Evolutionary conservation across 306 rosid species (phyloP).

Genomic region (Sicyos edulis): DNA sequence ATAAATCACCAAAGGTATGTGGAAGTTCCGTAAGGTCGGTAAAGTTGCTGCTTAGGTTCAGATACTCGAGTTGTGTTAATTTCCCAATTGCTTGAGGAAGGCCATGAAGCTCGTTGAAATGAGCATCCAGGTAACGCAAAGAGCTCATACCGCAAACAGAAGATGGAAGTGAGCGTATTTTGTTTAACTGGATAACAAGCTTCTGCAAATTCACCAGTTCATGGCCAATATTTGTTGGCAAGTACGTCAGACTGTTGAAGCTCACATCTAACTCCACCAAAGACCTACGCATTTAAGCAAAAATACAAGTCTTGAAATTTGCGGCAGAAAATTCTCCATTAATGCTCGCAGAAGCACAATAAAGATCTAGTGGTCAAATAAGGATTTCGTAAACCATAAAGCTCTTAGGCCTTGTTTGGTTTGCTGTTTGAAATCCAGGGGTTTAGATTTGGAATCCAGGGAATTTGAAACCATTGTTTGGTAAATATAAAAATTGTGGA

Average conservation of each 20-base stretch:
- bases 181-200: constrained; percentile 67
- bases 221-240: constrained; percentile 91
- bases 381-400: too few relatives aligned
- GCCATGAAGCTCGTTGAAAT: constrained; percentile 81
- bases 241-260: constrained; percentile 71
- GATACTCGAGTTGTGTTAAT: constrained; percentile 48
- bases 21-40: constrained; percentile 77
- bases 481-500: too few relatives aligned
- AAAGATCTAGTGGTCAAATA: background rate
- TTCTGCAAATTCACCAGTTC: constrained; percentile 54
- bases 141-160: constrained; percentile 84
- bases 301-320: background rate
- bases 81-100: constrained; percentile 76
- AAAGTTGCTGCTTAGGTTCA: constrained; percentile 77
- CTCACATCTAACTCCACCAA: constrained; percentile 89
- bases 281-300: constrained; percentile 49
- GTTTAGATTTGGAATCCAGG: too few relatives aligned
- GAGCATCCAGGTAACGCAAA: constrained; percentile 71
- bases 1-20: constrained; percentile 71
- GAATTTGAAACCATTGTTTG: too few relatives aligned
- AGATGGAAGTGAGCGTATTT: constrained; percentile 73
- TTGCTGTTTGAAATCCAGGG: too few relatives aligned
- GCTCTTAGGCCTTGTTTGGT: too few relatives aligned
- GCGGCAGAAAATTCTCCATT: background rate
- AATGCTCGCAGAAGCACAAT: background rate